Evolutionary conservation across 192 early-diverging fungal genomes (phyloP).

Genomic region (Linnemannia schmuckeri): DNA sequence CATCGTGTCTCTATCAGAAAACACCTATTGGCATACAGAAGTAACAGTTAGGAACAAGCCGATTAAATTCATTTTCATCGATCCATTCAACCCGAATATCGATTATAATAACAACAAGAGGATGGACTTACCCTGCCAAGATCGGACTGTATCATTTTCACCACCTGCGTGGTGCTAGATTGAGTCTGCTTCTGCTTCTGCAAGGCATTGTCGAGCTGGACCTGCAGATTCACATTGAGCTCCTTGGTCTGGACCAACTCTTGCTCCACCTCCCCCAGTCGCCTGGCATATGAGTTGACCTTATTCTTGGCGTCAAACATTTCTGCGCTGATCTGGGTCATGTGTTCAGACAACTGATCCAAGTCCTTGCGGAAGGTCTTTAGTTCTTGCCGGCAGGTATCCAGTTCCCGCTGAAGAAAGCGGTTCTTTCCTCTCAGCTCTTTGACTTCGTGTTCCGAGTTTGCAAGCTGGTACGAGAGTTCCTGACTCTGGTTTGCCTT

Average conservation of each 20-base stretch:
- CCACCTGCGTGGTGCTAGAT: slow-evolving; percentile 69
- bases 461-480: slow-evolving; percentile 48
- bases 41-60: background rate
- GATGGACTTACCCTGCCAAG: slow-evolving; percentile 59
- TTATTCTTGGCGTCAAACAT: slow-evolving; percentile 68
- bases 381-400: slow-evolving; percentile 63
- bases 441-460: slow-evolving; percentile 53
- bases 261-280: slow-evolving; percentile 71
- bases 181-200: slow-evolving; percentile 68
- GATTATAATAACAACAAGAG: background rate
- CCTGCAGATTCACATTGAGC: slow-evolving; percentile 67
- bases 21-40: slow-evolving; percentile 37
- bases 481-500: slow-evolving; percentile 51
- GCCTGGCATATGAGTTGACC: slow-evolving; percentile 67
- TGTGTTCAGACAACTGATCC: slow-evolving; percentile 67
- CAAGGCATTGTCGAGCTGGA: slow-evolving; percentile 64
- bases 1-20: slow-evolving; percentile 67
- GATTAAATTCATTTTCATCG: background rate
- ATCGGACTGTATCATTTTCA: slow-evolving; percentile 70
- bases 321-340: slow-evolving; percentile 70
- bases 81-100: background rate
- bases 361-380: slow-evolving; percentile 69
- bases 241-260: slow-evolving; percentile 66
- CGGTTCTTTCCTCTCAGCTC: slow-evolving; percentile 61
- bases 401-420: slow-evolving; percentile 64